Percentiles rank a stretch among this genome's conserved stretches.
phyloP scores from a whole-genome alignment of 164 flowering plant species.

The Magnolia changhungtana region DNA sequence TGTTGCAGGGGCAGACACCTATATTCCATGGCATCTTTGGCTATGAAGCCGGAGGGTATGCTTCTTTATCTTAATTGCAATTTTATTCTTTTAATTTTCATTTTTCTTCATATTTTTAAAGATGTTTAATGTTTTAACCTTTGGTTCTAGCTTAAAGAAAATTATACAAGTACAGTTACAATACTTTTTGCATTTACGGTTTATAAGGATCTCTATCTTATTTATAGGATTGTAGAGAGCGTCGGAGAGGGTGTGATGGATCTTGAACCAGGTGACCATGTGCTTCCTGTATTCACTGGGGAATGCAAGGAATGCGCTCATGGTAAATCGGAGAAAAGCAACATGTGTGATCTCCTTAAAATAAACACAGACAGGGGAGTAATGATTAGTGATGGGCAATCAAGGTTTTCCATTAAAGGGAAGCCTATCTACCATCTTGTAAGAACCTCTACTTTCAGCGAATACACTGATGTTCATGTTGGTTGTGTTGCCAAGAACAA shows the following conservation, averaged over 20 bases:
- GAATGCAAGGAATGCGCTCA: conserved; percentile 58
- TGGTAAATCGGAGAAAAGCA: conserved; percentile 66
- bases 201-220: too few relatives aligned
- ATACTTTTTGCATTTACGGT: too few relatives aligned
- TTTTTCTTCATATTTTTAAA: too few relatives aligned
- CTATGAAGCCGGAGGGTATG: conserved; percentile 43
- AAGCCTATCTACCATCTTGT: conserved; percentile 58
- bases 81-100: not conserved
- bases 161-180: too few relatives aligned
- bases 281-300: conserved; percentile 66
- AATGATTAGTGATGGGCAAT: conserved; percentile 51
- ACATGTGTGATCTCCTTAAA: conserved; percentile 64
- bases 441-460: conserved; percentile 74
- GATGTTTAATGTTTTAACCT: not conserved
- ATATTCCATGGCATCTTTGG: conserved; percentile 42
- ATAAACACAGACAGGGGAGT: conserved; percentile 62
- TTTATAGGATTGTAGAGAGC: conserved; percentile 52
- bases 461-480: conserved; percentile 62
- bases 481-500: conserved; percentile 71
- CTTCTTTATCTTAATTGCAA: not conserved
- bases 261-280: conserved; percentile 50
- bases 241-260: conserved; percentile 64
- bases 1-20: conserved; percentile 37
- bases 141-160: not conserved
- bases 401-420: conserved; percentile 54